Evolutionary conservation across 1,284 basidiomycete species (phyloP).

Genomic region (Rugosomyces carneus): DNA sequence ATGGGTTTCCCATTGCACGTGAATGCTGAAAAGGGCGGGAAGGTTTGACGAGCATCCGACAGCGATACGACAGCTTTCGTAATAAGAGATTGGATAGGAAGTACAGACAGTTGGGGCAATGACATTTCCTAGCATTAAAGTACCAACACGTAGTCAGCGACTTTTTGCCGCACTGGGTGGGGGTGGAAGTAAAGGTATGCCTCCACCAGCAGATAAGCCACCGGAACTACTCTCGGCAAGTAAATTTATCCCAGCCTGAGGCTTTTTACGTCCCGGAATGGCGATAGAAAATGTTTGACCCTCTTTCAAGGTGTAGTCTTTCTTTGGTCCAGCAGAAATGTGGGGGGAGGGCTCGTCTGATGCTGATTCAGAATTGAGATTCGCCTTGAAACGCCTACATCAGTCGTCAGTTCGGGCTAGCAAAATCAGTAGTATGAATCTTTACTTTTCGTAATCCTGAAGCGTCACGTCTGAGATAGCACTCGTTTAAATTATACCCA

Average conservation of each 20-base stretch:
- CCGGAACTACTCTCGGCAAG: slow-evolving; percentile 24
- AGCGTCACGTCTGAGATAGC: slow-evolving; percentile 75
- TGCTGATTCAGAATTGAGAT: slow-evolving; percentile 47
- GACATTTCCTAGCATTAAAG: background rate
- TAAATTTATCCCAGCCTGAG: slow-evolving; percentile 27
- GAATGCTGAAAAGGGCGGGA: background rate
- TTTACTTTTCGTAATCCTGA: slow-evolving; percentile 90
- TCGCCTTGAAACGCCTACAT: slow-evolving; percentile 55
- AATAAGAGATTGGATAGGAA: background rate
- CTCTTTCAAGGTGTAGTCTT: slow-evolving; percentile 93
- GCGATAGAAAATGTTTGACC: slow-evolving; percentile 94
- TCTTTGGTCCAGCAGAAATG: slow-evolving; percentile 74
- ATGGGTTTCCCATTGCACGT: background rate
- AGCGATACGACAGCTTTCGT: background rate
- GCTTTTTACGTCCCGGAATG: slow-evolving; percentile 68
- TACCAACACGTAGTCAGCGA: slow-evolving; percentile 3
- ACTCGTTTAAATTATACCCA: slow-evolving; percentile 6
- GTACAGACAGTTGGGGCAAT: background rate
- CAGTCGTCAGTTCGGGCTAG: slow-evolving; percentile 2
- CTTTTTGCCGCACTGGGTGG: slow-evolving; percentile 48
- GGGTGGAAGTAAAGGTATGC: slow-evolving; percentile 67
- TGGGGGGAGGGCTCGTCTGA: slow-evolving; percentile 47
- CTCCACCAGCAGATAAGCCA: slow-evolving; percentile 27
- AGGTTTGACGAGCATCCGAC: background rate
- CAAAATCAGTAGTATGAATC: slow-evolving; percentile 5